Evolutionary conservation across 495 filamentous ascomycete genomes (phyloP), one percentile per base, ranked within the genome.

Genomic region (Lepidopterella palustris): DNA sequence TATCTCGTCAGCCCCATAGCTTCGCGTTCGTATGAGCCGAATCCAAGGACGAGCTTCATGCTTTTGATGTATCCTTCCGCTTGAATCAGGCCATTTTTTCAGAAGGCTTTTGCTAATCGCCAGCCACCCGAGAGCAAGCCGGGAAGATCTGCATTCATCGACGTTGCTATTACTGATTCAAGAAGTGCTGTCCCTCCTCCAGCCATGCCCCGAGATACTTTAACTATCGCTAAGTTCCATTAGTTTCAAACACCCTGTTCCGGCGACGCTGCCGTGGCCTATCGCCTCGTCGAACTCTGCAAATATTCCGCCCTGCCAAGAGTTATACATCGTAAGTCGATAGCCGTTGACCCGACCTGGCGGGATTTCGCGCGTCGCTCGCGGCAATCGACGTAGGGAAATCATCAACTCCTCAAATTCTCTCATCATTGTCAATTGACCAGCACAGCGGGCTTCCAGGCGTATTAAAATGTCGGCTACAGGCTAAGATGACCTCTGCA

Each of bases 241-340:
- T 35, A 6, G 6, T 35, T 15, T n/a, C n/a, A n/a, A n/a, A n/a
- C n/a, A n/a, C n/a, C n/a, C n/a, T n/a, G n/a, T n/a, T n/a, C n/a
- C n/a, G n/a, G n/a, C n/a, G n/a, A n/a, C n/a, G n/a, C n/a, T n/a
- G n/a, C n/a, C n/a, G n/a, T n/a, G n/a, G n/a, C n/a, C n/a, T n/a
- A n/a, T n/a, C n/a, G n/a, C n/a, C n/a, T n/a, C n/a, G n/a, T n/a
- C n/a, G n/a, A n/a, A n/a, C n/a, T n/a, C n/a, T n/a, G n/a, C n/a
- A n/a, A n/a, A n/a, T n/a, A n/a, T n/a, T n/a, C 47, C 21, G 47
- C 47, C 47, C 20, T 50, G 47, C 47, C 47, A 50, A 50, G 47
- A 18, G 9, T 42, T 42, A 2, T 3, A 42, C 9, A 15, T 18
- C 35, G 6, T 6, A 15, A 6, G 6, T 15, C 31, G 31, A 15